These are phyloP conservation scores for Dictyostelium firmibasis DNA, from an alignment of 78 protist species.

Conservation along the genomic window DNA sequence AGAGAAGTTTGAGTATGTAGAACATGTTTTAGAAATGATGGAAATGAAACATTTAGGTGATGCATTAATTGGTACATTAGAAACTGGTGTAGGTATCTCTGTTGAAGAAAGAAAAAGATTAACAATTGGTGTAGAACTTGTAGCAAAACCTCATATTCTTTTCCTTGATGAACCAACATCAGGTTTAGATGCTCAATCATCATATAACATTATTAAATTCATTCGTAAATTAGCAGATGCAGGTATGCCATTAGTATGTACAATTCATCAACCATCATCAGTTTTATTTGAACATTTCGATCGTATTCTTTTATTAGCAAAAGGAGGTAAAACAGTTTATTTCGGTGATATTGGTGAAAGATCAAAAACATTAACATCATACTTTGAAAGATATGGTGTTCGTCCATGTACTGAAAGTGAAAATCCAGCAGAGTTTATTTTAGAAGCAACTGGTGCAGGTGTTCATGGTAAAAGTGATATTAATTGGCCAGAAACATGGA, in stretches of 20 bases:
- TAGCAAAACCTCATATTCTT: slow-evolving; percentile 75
- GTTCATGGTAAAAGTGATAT: slow-evolving; percentile 20
- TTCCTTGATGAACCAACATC: slow-evolving; percentile 38
- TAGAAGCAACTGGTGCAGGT: slow-evolving; percentile 81
- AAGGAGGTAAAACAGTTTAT: slow-evolving; percentile 81
- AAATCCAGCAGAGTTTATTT: slow-evolving; percentile 84
- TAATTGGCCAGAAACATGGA: slow-evolving; percentile 66
- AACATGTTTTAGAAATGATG: slow-evolving; percentile 70
- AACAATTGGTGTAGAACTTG: slow-evolving; percentile 81
- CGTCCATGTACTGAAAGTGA: slow-evolving; percentile 40
- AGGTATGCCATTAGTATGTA: slow-evolving; percentile 81
- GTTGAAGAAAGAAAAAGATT: slow-evolving; percentile 79
- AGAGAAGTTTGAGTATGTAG: slow-evolving; percentile 52
- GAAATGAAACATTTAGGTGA: slow-evolving; percentile 82
- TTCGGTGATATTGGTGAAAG: slow-evolving; percentile 78
- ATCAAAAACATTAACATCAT: slow-evolving; percentile 46
- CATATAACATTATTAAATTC: slow-evolving; percentile 65
- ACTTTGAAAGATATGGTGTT: slow-evolving; percentile 58
- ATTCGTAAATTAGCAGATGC: slow-evolving; percentile 70
- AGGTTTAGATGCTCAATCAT: slow-evolving; percentile 78
- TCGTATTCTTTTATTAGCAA: slow-evolving; percentile 67
- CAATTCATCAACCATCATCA: slow-evolving; percentile 82
- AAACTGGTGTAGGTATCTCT: slow-evolving; percentile 68
- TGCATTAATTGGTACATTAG: slow-evolving; percentile 73
- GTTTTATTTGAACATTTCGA: slow-evolving; percentile 80